Percentiles rank a stretch among this genome's conserved stretches.
phyloP scores from a whole-genome alignment of 805 yeast species.

The Clavispora asparagi region DNA sequence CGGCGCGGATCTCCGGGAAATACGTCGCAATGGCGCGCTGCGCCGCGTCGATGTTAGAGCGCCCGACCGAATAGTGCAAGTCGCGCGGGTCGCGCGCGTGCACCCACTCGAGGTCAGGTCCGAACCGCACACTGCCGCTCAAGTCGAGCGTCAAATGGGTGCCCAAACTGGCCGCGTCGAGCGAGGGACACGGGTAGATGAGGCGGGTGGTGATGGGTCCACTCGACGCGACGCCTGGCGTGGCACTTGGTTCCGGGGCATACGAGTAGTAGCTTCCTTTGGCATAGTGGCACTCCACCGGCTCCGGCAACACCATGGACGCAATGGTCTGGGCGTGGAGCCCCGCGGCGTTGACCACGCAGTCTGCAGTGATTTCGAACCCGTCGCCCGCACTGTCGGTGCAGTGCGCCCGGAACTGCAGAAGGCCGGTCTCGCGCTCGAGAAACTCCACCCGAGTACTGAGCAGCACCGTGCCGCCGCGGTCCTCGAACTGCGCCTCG shows the following conservation, averaged over 20 bases:
- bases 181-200: conserved; percentile 74
- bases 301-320: conserved; percentile 61
- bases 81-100: conserved; percentile 19
- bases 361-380: conserved; percentile 45
- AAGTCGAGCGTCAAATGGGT: conserved; percentile 82
- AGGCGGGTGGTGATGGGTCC: conserved; percentile 24
- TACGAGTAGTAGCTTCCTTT: conserved; percentile 80
- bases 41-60: conserved; percentile 49
- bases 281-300: conserved; percentile 58
- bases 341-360: conserved; percentile 77
- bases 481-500: conserved; percentile 47
- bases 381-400: conserved; percentile 21
- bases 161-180: conserved; percentile 70
- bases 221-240: conserved; percentile 1
- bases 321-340: conserved; percentile 67
- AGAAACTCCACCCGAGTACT: conserved; percentile 52
- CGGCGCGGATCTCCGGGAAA: conserved; percentile 52
- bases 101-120: conserved; percentile 88
- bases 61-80: conserved; percentile 45
- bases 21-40: conserved; percentile 54
- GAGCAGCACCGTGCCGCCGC: conserved; percentile 60
- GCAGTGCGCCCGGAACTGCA: conserved; percentile 22
- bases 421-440: conserved; percentile 17
- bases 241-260: conserved; percentile 40
- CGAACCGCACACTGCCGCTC: conserved; percentile 75